Conservation (phyloP, 129 eudicot species). For the Flaveria sonorensis region DNA sequence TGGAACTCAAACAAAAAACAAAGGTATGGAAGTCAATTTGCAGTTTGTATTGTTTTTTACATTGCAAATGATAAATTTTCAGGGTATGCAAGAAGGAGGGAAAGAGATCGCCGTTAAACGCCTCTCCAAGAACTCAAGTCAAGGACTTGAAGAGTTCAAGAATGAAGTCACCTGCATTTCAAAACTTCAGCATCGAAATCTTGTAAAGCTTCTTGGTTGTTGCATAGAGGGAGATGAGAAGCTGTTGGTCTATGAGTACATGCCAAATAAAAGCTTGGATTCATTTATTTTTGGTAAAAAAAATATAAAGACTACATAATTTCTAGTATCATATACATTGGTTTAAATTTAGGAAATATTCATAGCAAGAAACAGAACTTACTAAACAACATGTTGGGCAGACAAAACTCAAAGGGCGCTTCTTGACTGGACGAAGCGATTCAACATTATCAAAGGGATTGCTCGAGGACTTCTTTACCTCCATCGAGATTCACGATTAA, state of each 20-base stretch:
- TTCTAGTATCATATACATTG: not conserved
- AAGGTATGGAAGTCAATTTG: not conserved
- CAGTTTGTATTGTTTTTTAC: no score
- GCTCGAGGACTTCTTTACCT: slow-evolving; percentile 42
- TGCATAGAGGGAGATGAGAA: no score
- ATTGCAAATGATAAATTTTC: no score
- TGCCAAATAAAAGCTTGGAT: no score
- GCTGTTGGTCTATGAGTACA: no score
- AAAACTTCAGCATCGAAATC: no score
- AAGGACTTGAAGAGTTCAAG: no score
- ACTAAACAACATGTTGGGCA: slow-evolving; percentile 5
- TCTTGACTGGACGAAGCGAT: slow-evolving; percentile 37
- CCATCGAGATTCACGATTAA: slow-evolving; percentile 47
- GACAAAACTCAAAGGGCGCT: slow-evolving; percentile 22
- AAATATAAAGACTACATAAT: not conserved
- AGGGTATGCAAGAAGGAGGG: no score
- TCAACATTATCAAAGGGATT: slow-evolving; percentile 42
- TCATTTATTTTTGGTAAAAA: not conserved
- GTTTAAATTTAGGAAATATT: not conserved
- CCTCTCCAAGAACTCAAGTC: no score
- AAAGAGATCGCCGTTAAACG: no score
- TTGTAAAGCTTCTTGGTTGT: no score
- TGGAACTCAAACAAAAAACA: not conserved
- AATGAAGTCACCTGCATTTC: no score
- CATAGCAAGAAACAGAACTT: not conserved